Evolutionary conservation across 208 protist species (phyloP).

Genomic region (Trypanosoma avium): DNA sequence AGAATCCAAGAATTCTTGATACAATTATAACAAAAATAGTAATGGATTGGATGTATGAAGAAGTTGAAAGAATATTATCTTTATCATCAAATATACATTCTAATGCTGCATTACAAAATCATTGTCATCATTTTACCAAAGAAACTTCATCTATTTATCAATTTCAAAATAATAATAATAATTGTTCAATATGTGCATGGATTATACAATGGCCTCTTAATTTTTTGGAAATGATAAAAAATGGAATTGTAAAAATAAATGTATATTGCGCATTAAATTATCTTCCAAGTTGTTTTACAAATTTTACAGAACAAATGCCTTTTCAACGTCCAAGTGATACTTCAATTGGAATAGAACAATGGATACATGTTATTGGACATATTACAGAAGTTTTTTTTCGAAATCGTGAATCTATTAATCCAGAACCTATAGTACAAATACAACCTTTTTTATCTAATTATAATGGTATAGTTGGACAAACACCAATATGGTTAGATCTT

Average conservation of each 20-base stretch:
- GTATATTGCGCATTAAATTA: constrained; percentile 7
- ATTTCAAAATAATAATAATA: neutral
- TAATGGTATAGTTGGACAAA: constrained; percentile 6
- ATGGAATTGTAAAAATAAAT: constrained; percentile 1
- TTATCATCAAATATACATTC: neutral
- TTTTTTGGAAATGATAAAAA: constrained; percentile 23
- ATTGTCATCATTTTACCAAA: constrained; percentile 4
- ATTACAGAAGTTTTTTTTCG: constrained; percentile 24
- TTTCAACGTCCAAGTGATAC: constrained; percentile 17
- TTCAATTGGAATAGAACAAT: constrained; percentile 13
- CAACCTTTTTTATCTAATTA: constrained; percentile 17
- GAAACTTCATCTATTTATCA: neutral
- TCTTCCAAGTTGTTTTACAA: constrained; percentile 21
- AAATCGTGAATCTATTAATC: constrained; percentile 16
- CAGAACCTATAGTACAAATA: constrained; percentile 24
- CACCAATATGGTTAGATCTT: constrained; percentile 26
- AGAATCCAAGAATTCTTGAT: constrained; percentile 12
- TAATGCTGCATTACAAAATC: neutral
- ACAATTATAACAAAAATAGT: neutral
- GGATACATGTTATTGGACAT: constrained; percentile 22
- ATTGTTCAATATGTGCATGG: constrained; percentile 21
- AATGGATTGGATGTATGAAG: constrained; percentile 16
- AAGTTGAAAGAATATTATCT: neutral
- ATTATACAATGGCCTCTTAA: constrained; percentile 9
- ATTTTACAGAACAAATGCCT: neutral